phyloP scores from a whole-genome alignment of 805 yeast genomes.

The Phaffomyces opuntiae region DNA sequence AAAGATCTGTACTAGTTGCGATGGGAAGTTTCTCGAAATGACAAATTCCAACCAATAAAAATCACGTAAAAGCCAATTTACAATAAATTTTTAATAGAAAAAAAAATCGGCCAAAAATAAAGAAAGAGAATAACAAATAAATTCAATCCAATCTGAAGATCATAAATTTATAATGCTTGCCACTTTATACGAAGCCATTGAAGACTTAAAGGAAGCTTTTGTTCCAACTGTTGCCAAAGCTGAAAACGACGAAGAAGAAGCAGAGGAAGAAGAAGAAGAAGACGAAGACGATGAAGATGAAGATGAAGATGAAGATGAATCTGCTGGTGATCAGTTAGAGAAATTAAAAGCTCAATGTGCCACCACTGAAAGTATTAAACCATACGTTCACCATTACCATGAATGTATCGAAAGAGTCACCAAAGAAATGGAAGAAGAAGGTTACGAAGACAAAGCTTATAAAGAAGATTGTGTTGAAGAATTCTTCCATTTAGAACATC shows the following conservation, averaged over 20 bases:
- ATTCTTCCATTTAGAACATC: slow-evolving; percentile 94
- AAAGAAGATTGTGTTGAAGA: slow-evolving; percentile 99
- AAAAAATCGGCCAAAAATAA: neutral
- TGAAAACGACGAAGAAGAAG: slow-evolving; percentile 39
- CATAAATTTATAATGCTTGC: slow-evolving; percentile 25
- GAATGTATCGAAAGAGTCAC: slow-evolving; percentile 96
- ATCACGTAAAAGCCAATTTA: slow-evolving; percentile 13
- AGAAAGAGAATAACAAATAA: neutral
- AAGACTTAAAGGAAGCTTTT: slow-evolving; percentile 72
- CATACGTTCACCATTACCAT: slow-evolving; percentile 78
- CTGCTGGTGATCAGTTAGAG: slow-evolving; percentile 55
- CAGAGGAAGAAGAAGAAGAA: slow-evolving; percentile 25
- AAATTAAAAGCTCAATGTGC: slow-evolving; percentile 62
- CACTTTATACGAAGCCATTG: slow-evolving; percentile 32
- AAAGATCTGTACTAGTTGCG: neutral
- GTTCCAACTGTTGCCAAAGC: slow-evolving; percentile 80
- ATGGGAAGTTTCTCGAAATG: slow-evolving; percentile 1
- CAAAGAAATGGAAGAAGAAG: slow-evolving; percentile 77
- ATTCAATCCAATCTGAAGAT: neutral
- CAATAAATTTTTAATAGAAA: slow-evolving; percentile 5
- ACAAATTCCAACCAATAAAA: slow-evolving; percentile 14
- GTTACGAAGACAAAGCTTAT: slow-evolving; percentile 68
- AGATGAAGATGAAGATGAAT: slow-evolving; percentile 62
- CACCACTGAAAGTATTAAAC: slow-evolving; percentile 58
- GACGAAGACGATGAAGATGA: slow-evolving; percentile 49